phyloP scores from a whole-genome alignment of 163 green algal genomes.

The Botryococcus braunii region DNA sequence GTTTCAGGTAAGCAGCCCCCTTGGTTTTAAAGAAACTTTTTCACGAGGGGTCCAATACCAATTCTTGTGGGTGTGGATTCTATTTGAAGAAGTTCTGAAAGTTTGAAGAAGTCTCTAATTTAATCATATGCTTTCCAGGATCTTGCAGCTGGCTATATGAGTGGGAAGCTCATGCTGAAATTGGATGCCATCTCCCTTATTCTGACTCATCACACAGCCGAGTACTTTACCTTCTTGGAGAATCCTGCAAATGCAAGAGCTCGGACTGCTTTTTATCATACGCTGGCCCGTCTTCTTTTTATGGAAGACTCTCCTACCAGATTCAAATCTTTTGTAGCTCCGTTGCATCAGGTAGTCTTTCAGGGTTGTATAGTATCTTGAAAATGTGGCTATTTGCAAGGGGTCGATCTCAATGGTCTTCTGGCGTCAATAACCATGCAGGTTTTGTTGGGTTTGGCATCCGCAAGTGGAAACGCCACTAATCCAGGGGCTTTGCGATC shows the following conservation, averaged over 20 bases:
- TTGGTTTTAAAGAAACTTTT: no score
- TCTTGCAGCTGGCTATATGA: conserved; percentile 87
- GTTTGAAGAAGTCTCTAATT: no score
- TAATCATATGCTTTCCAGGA: no score
- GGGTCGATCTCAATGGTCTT: no score
- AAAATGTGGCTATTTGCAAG: no score
- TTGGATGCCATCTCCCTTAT: conserved; percentile 82
- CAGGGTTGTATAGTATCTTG: no score
- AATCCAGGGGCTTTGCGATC: conserved; percentile 29
- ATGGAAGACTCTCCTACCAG: conserved; percentile 86
- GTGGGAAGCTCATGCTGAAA: conserved; percentile 92
- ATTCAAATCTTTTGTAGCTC: conserved; percentile 88
- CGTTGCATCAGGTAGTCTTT: conserved; percentile 50
- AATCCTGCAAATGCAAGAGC: conserved; percentile 64
- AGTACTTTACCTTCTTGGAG: conserved; percentile 85
- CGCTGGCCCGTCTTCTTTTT: conserved; percentile 86
- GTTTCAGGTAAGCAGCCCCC: conserved; percentile 77
- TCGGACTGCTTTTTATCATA: conserved; percentile 88
- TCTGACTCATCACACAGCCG: conserved; percentile 72
- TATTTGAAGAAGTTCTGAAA: no score
- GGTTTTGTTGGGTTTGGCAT: conserved; percentile 40
- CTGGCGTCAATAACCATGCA: no score
- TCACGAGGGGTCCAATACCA: no score
- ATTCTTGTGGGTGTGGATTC: no score
- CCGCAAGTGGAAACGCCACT: conserved; percentile 28